Evolutionary conservation across 371 early-diverging fungal species (phyloP).

Genomic region (Mortierella sp.): DNA sequence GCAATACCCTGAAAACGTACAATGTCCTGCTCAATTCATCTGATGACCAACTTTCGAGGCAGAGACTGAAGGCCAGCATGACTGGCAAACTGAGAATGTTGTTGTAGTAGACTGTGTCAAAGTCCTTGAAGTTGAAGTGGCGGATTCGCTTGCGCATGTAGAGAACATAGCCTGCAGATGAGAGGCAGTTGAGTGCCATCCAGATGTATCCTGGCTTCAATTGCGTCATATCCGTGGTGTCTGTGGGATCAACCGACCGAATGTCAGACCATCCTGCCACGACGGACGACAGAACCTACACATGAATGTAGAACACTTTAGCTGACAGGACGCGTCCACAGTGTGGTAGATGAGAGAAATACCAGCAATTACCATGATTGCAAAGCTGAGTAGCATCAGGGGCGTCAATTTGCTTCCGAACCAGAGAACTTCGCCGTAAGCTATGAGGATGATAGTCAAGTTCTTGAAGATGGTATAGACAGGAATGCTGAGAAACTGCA

Average conservation of each 20-base stretch:
- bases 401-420: constrained; percentile 82
- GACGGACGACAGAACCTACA: constrained; percentile 84
- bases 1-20: constrained; percentile 53
- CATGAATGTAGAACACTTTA: too few species aligned
- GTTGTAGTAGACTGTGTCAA: constrained; percentile 98
- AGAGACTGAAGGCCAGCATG: constrained; percentile 77
- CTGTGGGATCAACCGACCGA: constrained; percentile 42
- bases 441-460: constrained; percentile 96
- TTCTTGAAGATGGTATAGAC: constrained; percentile 99
- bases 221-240: constrained; percentile 26
- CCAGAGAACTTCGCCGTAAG: constrained; percentile 91
- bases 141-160: constrained; percentile 91
- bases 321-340: not conserved
- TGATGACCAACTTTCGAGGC: constrained; percentile 81
- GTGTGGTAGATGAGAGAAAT: not conserved
- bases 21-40: constrained; percentile 63
- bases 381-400: constrained; percentile 87
- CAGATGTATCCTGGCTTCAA: constrained; percentile 86
- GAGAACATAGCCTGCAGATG: constrained; percentile 93
- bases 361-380: constrained; percentile 81
- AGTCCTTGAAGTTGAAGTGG: constrained; percentile 88
- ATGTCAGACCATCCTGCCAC: constrained; percentile 90
- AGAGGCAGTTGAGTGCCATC: constrained; percentile 92
- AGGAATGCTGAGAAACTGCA: constrained; percentile 94
- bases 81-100: constrained; percentile 92